These are phyloP conservation scores for Umbelopsis vinacea DNA, from an alignment of 192 early-diverging fungal species.

Conservation along the genomic window DNA sequence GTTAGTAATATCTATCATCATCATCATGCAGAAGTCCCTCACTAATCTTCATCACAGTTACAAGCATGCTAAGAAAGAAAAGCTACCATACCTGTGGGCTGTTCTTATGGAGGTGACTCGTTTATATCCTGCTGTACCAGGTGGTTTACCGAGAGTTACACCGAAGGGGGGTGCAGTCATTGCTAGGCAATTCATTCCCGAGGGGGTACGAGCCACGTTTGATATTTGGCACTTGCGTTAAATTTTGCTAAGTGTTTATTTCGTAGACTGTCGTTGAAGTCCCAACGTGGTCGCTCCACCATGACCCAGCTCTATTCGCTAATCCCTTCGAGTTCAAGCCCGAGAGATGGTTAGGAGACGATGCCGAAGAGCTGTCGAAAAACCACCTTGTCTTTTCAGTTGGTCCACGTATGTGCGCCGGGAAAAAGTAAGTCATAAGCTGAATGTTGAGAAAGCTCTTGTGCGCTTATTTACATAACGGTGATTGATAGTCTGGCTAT, in stretches of 20 bases:
- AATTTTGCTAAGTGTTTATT: neutral
- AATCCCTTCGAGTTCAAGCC: constrained; percentile 6
- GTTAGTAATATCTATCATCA: neutral
- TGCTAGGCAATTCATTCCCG: constrained; percentile 7
- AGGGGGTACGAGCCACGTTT: neutral
- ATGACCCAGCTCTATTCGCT: neutral
- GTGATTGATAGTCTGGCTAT: too few relatives aligned
- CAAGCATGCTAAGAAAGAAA: constrained; percentile 10
- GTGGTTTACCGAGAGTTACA: neutral
- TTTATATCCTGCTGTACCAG: constrained; percentile 14
- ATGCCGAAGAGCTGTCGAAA: constrained; percentile 6
- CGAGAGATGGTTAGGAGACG: constrained; percentile 10
- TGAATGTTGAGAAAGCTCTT: too few relatives aligned
- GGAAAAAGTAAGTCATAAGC: constrained; percentile 13
- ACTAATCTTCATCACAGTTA: neutral
- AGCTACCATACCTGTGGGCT: constrained; percentile 25
- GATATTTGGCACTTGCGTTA: too few relatives aligned
- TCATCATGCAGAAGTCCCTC: neutral
- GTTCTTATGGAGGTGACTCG: constrained; percentile 26
- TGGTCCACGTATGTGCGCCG: constrained; percentile 19
- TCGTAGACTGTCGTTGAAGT: constrained; percentile 12
- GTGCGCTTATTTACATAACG: too few relatives aligned
- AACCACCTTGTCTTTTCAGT: constrained; percentile 10
- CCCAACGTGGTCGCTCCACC: neutral
- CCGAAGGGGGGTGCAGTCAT: constrained; percentile 10